A percentile compares a stretch with the other conserved stretches of the same genome.
Evolutionary conservation across 2,329 filamentous ascomycete species (phyloP).

Genomic region (Colletotrichum chrysophilum): DNA sequence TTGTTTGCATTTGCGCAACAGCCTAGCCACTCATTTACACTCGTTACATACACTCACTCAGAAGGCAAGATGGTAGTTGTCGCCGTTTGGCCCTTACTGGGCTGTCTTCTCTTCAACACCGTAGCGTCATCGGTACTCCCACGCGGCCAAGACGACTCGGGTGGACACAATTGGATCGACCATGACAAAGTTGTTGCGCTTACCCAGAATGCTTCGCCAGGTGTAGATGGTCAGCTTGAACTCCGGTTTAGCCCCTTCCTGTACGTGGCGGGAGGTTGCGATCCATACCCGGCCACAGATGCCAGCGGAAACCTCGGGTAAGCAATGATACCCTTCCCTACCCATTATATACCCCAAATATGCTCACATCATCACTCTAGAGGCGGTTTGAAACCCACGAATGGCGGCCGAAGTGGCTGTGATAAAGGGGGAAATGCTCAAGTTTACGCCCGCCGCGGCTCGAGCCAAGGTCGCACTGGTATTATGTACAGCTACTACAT

Average conservation of each 20-base stretch:
- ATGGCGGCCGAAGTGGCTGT: background rate
- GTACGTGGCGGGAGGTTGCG: background rate
- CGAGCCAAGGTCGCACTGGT: background rate
- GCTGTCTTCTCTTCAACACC: background rate
- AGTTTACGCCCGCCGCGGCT: background rate
- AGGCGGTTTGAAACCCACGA: background rate
- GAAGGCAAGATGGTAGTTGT: background rate
- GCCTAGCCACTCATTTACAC: background rate
- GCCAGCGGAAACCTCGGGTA: background rate
- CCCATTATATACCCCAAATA: accelerated
- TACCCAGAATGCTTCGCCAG: background rate
- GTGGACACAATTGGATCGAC: background rate
- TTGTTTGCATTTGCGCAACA: background rate
- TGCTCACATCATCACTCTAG: background rate
- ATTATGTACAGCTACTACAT: background rate
- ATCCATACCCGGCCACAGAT: background rate
- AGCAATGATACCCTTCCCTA: background rate
- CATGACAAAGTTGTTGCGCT: background rate
- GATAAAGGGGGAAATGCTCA: background rate
- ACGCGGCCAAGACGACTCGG: background rate
- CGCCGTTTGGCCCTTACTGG: background rate
- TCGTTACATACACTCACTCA: background rate
- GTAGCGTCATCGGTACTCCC: background rate
- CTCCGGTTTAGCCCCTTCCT: background rate
- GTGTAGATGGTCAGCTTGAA: background rate